Conservation (phyloP, 805 yeast species). For the Metschnikowia peoriensis region DNA sequence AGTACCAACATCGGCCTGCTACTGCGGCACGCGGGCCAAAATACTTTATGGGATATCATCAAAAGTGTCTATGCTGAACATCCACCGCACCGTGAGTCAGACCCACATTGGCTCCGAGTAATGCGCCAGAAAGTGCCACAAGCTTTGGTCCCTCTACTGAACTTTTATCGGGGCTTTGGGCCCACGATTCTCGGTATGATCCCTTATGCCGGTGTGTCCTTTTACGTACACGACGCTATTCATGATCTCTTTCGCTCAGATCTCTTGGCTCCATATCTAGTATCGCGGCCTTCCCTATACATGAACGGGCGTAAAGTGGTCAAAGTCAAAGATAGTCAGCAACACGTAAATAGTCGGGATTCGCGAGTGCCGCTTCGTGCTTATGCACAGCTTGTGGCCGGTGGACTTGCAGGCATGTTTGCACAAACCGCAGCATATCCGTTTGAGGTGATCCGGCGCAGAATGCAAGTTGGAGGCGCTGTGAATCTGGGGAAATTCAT, state of each 20-base stretch:
- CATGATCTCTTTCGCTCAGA: constrained; percentile 83
- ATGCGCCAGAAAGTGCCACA: constrained; percentile 34
- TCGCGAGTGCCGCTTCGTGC: constrained; percentile 68
- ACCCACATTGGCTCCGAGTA: constrained; percentile 37
- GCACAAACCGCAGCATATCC: constrained; percentile 98
- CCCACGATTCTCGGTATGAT: constrained; percentile 95
- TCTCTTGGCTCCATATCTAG: constrained; percentile 53
- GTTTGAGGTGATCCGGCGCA: constrained; percentile 87
- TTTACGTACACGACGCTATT: constrained; percentile 86
- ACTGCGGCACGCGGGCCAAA: constrained; percentile 19
- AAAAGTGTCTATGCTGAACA: constrained; percentile 31
- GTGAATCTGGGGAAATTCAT: constrained; percentile 57
- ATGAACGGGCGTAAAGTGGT: constrained; percentile 16
- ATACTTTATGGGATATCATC: constrained; percentile 33
- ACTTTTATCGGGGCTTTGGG: constrained; percentile 90
- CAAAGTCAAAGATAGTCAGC: constrained; percentile 14
- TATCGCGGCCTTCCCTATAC: constrained; percentile 17
- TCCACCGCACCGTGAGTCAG: constrained; percentile 34
- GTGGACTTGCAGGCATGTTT: constrained; percentile 92
- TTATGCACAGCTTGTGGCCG: constrained; percentile 92
- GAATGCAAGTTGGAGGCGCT: constrained; percentile 94
- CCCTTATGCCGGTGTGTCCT: constrained; percentile 97
- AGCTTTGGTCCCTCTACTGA: constrained; percentile 42
- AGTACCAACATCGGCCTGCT: constrained; percentile 21
- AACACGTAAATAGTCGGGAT: constrained; percentile 31